Evolutionary conservation across 305 asterid species (phyloP).

Genomic region (Fraxinus xanthoxyloides): DNA sequence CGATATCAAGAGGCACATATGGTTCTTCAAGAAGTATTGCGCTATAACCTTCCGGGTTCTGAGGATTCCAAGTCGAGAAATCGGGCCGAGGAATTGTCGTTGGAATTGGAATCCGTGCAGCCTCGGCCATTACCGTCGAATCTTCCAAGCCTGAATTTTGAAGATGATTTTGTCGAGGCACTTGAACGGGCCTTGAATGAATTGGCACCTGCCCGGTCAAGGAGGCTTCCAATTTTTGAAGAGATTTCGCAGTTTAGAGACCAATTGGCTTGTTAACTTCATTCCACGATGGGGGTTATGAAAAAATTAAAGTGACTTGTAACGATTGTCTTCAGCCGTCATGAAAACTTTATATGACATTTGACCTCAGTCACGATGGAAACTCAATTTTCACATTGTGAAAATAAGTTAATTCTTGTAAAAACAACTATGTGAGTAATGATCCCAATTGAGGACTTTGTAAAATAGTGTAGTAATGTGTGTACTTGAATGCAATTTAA

Average conservation of each 20-base stretch:
- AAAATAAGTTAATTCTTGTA: background rate
- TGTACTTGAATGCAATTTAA: background rate
- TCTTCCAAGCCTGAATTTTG: constrained; percentile 35
- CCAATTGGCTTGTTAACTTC: constrained; percentile 66
- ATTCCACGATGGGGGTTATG: background rate
- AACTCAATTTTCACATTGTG: background rate
- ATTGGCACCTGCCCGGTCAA: constrained; percentile 66
- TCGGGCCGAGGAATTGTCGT: constrained; percentile 53
- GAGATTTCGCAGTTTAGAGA: constrained; percentile 70
- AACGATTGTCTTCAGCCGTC: background rate
- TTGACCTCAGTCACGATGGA: background rate
- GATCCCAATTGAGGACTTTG: background rate
- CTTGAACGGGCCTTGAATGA: constrained; percentile 51
- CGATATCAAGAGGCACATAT: constrained; percentile 53
- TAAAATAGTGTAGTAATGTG: background rate
- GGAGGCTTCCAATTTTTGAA: constrained; percentile 84
- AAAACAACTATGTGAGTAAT: background rate
- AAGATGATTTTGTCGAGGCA: constrained; percentile 52
- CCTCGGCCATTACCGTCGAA: constrained; percentile 15
- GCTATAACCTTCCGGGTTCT: constrained; percentile 50
- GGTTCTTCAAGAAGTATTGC: constrained; percentile 57
- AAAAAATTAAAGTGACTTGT: background rate
- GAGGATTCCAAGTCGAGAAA: constrained; percentile 48
- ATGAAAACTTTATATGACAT: background rate
- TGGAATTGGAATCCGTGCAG: constrained; percentile 36